These are phyloP conservation scores for Collybiopsis confluens DNA, from an alignment of 768 basidiomycete species.

Conservation along the genomic window DNA sequence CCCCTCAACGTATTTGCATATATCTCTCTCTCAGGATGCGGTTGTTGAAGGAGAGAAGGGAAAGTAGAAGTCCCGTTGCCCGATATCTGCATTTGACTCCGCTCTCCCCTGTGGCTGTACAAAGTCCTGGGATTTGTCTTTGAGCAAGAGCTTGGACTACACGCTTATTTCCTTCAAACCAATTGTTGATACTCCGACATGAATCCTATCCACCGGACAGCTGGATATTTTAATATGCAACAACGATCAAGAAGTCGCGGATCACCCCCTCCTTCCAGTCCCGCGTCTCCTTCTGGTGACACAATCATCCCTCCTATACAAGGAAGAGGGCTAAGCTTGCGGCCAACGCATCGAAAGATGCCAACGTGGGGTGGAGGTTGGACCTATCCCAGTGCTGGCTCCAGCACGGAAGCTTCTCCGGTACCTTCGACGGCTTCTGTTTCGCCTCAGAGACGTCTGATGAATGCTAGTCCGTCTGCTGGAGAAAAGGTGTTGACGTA, in stretches of 20 bases:
- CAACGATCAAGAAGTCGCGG: neutral
- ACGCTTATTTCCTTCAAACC: no score
- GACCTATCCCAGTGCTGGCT: neutral
- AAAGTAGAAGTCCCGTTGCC: neutral
- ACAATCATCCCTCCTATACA: neutral
- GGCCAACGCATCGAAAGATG: neutral
- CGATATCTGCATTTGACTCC: no score
- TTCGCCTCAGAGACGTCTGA: neutral
- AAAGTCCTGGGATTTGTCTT: no score
- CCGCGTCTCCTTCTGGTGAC: neutral
- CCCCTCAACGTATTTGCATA: neutral
- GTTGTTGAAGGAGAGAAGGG: neutral
- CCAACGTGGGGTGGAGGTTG: conserved; percentile 1
- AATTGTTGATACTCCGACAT: no score
- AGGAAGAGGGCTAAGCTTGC: neutral
- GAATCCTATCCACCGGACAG: neutral
- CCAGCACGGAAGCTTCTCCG: neutral
- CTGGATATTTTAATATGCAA: neutral
- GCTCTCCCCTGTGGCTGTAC: no score
- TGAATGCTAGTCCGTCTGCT: neutral
- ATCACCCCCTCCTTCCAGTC: neutral
- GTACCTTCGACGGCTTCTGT: neutral
- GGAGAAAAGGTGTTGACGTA: neutral
- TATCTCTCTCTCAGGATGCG: neutral
- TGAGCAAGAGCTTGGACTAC: no score